Base-by-base conservation (phyloP, 371 early-diverging fungal genomes). In the Mucor velutinosus region DNA sequence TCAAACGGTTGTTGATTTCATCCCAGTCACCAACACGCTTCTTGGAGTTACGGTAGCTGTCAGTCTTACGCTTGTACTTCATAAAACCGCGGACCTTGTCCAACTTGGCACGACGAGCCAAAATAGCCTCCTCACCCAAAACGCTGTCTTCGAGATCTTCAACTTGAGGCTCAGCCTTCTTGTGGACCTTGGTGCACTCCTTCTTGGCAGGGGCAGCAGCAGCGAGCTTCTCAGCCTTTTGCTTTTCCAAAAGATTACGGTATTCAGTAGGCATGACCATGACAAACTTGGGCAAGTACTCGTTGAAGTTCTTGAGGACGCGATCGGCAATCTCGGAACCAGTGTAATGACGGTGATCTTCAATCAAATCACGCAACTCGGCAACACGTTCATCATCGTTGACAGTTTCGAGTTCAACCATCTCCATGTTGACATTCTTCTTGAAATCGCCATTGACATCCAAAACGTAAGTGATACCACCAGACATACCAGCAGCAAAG, bases 211-310 rank as follows among this genome's bases (percentile, higher is more conserved):
- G 64, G 29, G 74, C 77, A 27, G 66, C 59, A 35, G 75, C 81
- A 55, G 83, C 66, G 64, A 70, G 78, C 70, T 63, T 81, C 62
- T 58, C 78, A 78, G 85, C 91, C 58, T 81, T 82, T 70, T 92
- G 85, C 72, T 89, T 87, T 62, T 86, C 86, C 64, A 97, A 76
- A 21, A 93, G 90, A 32, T 80, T 83, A 73, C 90, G 90, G 84
- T 95, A 97, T 73, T 98, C 98, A 15, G 83, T 83, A n/a, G 98
- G 97, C 87, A 95, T 92, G 55, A 98, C 96, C 86, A 94, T 96
- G 77, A 95, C 92, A 57, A 97, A 92, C 81, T 86, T 86, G 45
- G 93, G 90, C 62, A 94, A 70, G 67, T 86, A 81, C 47, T 84
- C 73, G 58, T 85, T 84, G 80, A 94, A 94, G 77, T 88, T 83